A percentile compares a stretch with the other conserved stretches of the same genome.
Conservation (phyloP, 179 eudicot species). For the Silene coronaria region DNA sequence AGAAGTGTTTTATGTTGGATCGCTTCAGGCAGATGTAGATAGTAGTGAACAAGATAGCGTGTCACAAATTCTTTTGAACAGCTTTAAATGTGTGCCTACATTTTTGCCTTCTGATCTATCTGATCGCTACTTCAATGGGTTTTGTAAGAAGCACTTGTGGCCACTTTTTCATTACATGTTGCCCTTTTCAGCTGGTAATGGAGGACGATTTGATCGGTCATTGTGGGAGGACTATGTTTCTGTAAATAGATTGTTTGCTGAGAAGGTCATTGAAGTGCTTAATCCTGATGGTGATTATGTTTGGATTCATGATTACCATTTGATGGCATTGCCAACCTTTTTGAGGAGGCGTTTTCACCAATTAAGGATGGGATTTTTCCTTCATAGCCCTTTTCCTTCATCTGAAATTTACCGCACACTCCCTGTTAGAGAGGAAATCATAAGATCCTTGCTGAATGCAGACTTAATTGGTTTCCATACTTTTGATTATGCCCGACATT, state of each 20-base stretch:
- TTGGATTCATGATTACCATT: constrained; percentile 88
- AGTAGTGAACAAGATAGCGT: constrained; percentile 74
- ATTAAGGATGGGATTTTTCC: constrained; percentile 82
- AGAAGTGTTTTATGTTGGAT: constrained; percentile 78
- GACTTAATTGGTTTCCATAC: constrained; percentile 87
- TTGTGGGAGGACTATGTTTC: constrained; percentile 90
- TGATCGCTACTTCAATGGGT: constrained; percentile 66
- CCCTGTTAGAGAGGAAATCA: constrained; percentile 83
- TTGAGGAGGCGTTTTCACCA: constrained; percentile 71
- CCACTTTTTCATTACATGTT: constrained; percentile 92
- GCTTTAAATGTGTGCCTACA: constrained; percentile 73
- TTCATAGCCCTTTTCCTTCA: constrained; percentile 79
- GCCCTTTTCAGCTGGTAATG: constrained; percentile 65
- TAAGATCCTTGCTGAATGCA: constrained; percentile 64
- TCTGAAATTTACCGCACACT: constrained; percentile 81
- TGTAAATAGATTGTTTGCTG: constrained; percentile 66
- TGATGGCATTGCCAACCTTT: constrained; percentile 83
- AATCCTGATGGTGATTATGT: constrained; percentile 83
- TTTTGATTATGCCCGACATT: constrained; percentile 84
- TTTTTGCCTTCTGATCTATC: constrained; percentile 54
- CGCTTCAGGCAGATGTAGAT: constrained; percentile 66
- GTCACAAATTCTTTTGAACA: constrained; percentile 56
- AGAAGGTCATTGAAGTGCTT: constrained; percentile 75
- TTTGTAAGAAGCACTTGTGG: constrained; percentile 85
- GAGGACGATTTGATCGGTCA: constrained; percentile 71